Percentiles rank a stretch among this genome's conserved stretches.
These are phyloP conservation scores for Tylopilus orsonianus DNA, from an alignment of 1,284 basidiomycete genomes.

Conservation along the genomic window DNA sequence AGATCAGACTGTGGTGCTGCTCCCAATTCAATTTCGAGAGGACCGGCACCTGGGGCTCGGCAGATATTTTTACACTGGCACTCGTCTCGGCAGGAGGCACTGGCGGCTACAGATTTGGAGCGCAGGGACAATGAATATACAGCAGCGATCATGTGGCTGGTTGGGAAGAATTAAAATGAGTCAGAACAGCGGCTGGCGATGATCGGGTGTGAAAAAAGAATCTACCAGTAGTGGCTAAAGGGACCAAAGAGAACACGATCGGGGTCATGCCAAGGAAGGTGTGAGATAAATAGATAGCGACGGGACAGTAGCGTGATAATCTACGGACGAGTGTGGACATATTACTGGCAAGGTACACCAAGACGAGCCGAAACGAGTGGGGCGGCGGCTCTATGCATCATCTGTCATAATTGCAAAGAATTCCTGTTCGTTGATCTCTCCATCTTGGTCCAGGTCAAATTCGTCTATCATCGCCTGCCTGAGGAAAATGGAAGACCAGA, in stretches of 20 bases:
- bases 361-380: neutral
- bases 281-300: conserved; percentile 19
- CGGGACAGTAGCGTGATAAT: conserved; percentile 14
- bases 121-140: conserved; percentile 20
- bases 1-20: neutral
- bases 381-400: conserved; percentile 52
- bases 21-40: neutral
- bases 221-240: conserved; percentile 11
- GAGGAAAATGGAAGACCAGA: conserved; percentile 31
- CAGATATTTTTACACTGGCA: too few species aligned
- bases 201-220: conserved; percentile 27
- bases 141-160: conserved; percentile 26
- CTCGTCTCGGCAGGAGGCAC: conserved; percentile 20
- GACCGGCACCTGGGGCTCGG: too few species aligned
- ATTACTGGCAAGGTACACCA: neutral
- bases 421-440: conserved; percentile 94
- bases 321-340: conserved; percentile 11
- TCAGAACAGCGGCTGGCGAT: conserved; percentile 15
- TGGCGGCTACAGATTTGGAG: conserved; percentile 17
- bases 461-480: conserved; percentile 99
- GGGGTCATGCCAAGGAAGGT: conserved; percentile 20
- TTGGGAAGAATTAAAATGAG: conserved; percentile 14
- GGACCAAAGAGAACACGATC: conserved; percentile 16
- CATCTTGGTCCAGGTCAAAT: conserved; percentile 98
- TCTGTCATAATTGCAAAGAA: conserved; percentile 98